Evolutionary conservation across 2,329 filamentous ascomycete genomes (phyloP).

Genomic region (Phoma sp.): DNA sequence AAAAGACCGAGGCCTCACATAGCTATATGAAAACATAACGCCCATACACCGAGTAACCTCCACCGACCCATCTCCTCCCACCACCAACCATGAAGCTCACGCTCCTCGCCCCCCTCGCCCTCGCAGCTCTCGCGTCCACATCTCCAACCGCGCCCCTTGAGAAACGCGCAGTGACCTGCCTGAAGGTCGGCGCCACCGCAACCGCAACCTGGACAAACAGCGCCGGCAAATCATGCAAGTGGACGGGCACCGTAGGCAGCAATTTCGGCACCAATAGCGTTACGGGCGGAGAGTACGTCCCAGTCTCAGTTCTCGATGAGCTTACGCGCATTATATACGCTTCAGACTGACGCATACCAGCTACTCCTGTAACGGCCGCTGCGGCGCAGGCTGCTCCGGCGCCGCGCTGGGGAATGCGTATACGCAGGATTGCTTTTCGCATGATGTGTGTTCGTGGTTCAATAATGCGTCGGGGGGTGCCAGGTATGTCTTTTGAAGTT

Average conservation of each 20-base stretch:
- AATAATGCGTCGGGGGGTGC: slow-evolving; percentile 57
- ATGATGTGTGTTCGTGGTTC: slow-evolving; percentile 61
- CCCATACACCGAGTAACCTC: too few relatives aligned
- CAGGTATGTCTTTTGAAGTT: slow-evolving; percentile 39
- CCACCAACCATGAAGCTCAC: slow-evolving; percentile 8
- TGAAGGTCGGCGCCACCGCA: slow-evolving; percentile 50
- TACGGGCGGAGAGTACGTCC: slow-evolving; percentile 54
- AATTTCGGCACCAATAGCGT: slow-evolving; percentile 56
- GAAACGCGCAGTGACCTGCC: slow-evolving; percentile 47
- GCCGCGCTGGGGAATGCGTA: slow-evolving; percentile 55
- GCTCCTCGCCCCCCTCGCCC: slow-evolving; percentile 4
- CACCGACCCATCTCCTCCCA: too few relatives aligned
- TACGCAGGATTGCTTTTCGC: slow-evolving; percentile 59
- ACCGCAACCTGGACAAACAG: slow-evolving; percentile 57
- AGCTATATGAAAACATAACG: too few relatives aligned
- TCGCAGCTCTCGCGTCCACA: background rate
- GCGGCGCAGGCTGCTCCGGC: slow-evolving; percentile 56
- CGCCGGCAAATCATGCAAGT: slow-evolving; percentile 53
- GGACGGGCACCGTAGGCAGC: slow-evolving; percentile 54
- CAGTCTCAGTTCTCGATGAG: background rate
- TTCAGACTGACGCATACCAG: slow-evolving; percentile 35
- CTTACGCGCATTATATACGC: background rate
- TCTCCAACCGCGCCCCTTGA: slow-evolving; percentile 2
- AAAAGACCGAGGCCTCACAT: background rate
- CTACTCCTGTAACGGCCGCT: slow-evolving; percentile 59